These are phyloP conservation scores for Candida suzukii DNA, from an alignment of 805 yeast species.

Conservation along the genomic window DNA sequence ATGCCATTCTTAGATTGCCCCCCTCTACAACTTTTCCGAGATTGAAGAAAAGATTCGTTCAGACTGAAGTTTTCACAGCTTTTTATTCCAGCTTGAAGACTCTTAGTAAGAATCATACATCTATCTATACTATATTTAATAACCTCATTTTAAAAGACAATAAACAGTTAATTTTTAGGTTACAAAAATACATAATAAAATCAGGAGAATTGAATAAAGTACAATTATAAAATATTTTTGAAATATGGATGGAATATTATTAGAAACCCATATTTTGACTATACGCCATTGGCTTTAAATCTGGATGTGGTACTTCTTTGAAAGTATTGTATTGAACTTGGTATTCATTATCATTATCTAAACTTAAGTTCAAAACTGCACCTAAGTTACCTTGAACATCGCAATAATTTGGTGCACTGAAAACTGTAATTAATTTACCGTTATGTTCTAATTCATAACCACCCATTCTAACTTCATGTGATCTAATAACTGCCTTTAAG, in stretches of 20 bases:
- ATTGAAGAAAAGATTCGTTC: slow-evolving; percentile 5
- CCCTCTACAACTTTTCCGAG: slow-evolving; percentile 34
- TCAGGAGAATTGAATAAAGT: too few relatives aligned
- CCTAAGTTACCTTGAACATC: slow-evolving; percentile 89
- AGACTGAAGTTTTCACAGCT: slow-evolving; percentile 1
- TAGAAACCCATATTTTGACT: slow-evolving; percentile 40
- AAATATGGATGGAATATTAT: background rate
- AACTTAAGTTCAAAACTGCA: slow-evolving; percentile 71
- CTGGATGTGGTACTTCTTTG: slow-evolving; percentile 84
- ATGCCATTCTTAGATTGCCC: slow-evolving; percentile 27
- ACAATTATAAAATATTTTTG: too few relatives aligned
- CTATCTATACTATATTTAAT: too few relatives aligned
- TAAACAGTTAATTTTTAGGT: too few relatives aligned
- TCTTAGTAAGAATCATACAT: slow-evolving; percentile 2
- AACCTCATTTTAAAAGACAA: too few relatives aligned
- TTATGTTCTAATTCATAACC: slow-evolving; percentile 88
- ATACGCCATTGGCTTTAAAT: slow-evolving; percentile 92
- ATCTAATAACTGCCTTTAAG: slow-evolving; percentile 75
- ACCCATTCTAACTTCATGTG: slow-evolving; percentile 91
- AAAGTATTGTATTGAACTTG: slow-evolving; percentile 54
- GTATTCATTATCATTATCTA: slow-evolving; percentile 35
- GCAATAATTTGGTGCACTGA: slow-evolving; percentile 97
- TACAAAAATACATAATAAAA: too few relatives aligned
- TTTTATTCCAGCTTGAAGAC: too few relatives aligned
- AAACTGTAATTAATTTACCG: slow-evolving; percentile 85